Conservation (phyloP, 2,329 filamentous ascomycete species). For the Fusarium nurragi region DNA sequence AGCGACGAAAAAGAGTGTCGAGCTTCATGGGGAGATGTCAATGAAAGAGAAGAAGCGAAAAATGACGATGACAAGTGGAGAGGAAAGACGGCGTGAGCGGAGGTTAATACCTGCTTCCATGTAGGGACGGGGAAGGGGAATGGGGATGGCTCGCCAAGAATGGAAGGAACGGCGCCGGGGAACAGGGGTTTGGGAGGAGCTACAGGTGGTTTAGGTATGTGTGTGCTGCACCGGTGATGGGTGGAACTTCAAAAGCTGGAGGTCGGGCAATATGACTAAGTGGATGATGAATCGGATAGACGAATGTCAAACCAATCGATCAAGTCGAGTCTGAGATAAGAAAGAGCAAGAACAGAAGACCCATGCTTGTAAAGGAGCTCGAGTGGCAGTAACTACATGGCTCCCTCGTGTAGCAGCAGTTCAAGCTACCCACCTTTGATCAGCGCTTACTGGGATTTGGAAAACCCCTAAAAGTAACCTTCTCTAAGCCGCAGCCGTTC, state of each 20-base stretch:
- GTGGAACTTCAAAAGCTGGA: constrained; percentile 17
- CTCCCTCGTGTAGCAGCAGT: background rate
- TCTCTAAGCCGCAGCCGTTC: background rate
- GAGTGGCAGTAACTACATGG: background rate
- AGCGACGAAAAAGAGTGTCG: constrained; percentile 14
- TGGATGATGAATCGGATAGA: background rate
- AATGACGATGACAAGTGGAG: constrained; percentile 17
- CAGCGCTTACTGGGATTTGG: background rate
- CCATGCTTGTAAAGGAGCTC: background rate
- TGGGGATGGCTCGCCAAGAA: too few species aligned
- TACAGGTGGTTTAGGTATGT: constrained; percentile 12
- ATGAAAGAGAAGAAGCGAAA: constrained; percentile 1
- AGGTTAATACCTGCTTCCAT: background rate
- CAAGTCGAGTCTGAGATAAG: background rate
- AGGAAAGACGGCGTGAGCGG: constrained; percentile 4
- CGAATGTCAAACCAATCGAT: background rate
- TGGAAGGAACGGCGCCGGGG: constrained; percentile 16
- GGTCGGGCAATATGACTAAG: constrained; percentile 1
- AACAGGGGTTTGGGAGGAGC: constrained; percentile 18
- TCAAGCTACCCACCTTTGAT: background rate
- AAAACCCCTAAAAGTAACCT: background rate
- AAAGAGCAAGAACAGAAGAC: background rate
- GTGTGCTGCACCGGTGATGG: background rate
- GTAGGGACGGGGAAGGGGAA: background rate
- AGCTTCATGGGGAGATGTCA: constrained; percentile 33